Evolutionary conservation across 352 stramenopile species (phyloP).

Genomic region (Phytopythium helicoides): DNA sequence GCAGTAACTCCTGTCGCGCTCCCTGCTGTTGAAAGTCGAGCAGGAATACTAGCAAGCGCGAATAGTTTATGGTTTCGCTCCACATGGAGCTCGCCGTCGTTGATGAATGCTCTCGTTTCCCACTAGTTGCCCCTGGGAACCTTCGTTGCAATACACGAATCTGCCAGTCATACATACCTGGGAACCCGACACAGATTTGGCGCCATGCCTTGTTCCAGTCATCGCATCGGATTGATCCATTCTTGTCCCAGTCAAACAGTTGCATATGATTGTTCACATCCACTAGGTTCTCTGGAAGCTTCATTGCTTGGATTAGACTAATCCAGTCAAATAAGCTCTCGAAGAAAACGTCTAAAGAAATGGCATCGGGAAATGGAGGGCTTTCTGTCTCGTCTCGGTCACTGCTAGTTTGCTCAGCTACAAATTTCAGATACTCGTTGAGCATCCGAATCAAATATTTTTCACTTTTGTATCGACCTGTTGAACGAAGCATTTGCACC

Average conservation of each 20-base stretch:
- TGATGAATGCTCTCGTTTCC: background rate
- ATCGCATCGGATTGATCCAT: constrained; percentile 28
- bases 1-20: constrained; percentile 16
- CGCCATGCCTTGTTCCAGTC: constrained; percentile 56
- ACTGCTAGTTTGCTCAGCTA: background rate
- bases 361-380: background rate
- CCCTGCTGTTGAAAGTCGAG: constrained; percentile 34
- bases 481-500: constrained; percentile 18
- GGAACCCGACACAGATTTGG: constrained; percentile 9
- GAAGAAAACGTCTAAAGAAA: constrained; percentile 41
- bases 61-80: constrained; percentile 36
- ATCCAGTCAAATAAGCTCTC: constrained; percentile 48
- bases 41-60: constrained; percentile 46
- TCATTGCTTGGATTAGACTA: constrained; percentile 14
- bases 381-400: background rate
- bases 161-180: constrained; percentile 35
- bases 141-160: constrained; percentile 31
- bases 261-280: constrained; percentile 46
- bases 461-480: constrained; percentile 4
- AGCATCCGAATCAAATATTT: background rate
- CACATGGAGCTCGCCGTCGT: background rate
- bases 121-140: constrained; percentile 16
- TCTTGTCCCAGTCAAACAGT: constrained; percentile 43
- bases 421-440: background rate
- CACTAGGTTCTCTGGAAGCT: constrained; percentile 32